Percentiles rank a stretch among this genome's conserved stretches.
Conservation (phyloP, 768 basidiomycete species). For the Cystofilobasidium bisporidii region DNA sequence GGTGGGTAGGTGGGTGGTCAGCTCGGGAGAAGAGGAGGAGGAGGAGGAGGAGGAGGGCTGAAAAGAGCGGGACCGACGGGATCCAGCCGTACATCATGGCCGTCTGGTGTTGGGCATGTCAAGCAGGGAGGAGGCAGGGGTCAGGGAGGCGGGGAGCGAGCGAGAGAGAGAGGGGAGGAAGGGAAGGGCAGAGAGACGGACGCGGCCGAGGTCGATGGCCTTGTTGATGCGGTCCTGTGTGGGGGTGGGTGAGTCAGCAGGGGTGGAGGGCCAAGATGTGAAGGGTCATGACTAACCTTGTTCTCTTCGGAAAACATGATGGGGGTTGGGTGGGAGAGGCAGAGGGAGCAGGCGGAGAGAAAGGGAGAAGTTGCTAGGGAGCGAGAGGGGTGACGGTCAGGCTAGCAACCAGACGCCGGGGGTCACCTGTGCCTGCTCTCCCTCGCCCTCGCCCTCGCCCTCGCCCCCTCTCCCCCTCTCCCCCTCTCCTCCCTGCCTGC, state of each 20-base stretch:
- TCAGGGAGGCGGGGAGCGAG: not conserved
- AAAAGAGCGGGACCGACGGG: slow-evolving; percentile 16
- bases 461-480: no score
- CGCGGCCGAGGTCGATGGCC: slow-evolving; percentile 24
- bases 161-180: not conserved
- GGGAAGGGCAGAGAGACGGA: not conserved
- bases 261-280: not conserved
- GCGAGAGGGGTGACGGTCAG: no score
- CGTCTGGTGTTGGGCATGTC: no score
- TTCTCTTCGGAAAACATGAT: slow-evolving; percentile 26
- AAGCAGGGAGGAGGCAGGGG: not conserved
- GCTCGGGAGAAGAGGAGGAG: not conserved
- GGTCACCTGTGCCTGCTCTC: no score
- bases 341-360: no score
- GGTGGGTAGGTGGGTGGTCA: not conserved
- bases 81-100: slow-evolving; percentile 29
- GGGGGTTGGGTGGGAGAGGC: no score
- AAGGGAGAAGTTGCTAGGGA: no score
- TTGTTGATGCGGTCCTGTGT: slow-evolving; percentile 29
- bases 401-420: no score
- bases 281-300: not conserved
- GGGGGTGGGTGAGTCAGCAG: not conserved
- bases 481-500: no score
- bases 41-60: not conserved
- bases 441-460: no score